Percentiles rank a stretch among this genome's conserved stretches.
Evolutionary conservation across 371 early-diverging fungal genomes (phyloP).

Genomic region (Amoeboaphelidium protococcarum): DNA sequence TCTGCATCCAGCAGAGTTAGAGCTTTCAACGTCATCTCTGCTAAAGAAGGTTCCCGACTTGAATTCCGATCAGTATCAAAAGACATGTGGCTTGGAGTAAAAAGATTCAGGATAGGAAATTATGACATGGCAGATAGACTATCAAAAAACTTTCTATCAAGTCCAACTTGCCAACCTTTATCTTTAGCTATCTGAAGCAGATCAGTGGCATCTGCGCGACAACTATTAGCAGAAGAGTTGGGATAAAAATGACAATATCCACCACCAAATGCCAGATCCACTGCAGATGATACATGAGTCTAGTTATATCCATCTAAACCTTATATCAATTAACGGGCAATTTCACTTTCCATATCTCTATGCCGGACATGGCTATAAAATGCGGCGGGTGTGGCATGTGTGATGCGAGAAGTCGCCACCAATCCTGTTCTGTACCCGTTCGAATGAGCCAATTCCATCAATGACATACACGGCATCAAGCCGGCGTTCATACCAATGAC

Average conservation of each 20-base stretch:
- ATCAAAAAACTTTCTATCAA: slow-evolving; percentile 30
- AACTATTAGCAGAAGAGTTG: slow-evolving; percentile 20
- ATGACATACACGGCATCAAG: slow-evolving; percentile 50
- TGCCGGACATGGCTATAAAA: slow-evolving; percentile 39
- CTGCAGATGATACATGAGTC: slow-evolving; percentile 4
- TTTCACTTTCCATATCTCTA: slow-evolving; percentile 45
- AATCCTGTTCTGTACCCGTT: slow-evolving; percentile 53
- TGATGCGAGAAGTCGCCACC: slow-evolving; percentile 71
- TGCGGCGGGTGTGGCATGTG: slow-evolving; percentile 40
- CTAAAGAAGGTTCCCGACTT: slow-evolving; percentile 37
- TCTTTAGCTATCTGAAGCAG: slow-evolving; percentile 24
- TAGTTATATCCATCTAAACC: slow-evolving; percentile 8
- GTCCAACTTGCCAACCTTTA: slow-evolving; percentile 30
- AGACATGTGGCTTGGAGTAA: slow-evolving; percentile 74
- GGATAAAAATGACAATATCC: slow-evolving; percentile 60
- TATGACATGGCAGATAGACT: slow-evolving; percentile 8
- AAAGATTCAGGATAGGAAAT: slow-evolving; percentile 49
- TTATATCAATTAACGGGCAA: slow-evolving; percentile 72
- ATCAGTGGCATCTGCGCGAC: slow-evolving; percentile 39
- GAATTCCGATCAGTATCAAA: slow-evolving; percentile 59
- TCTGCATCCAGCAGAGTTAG: slow-evolving; percentile 26
- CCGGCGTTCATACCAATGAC: slow-evolving; percentile 9
- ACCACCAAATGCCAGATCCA: slow-evolving; percentile 76
- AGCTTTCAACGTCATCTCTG: slow-evolving; percentile 57
- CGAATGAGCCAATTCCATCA: slow-evolving; percentile 71